phyloP scores from a whole-genome alignment of 192 early-diverging fungal genomes.

The Dimargaris cristalligena region DNA sequence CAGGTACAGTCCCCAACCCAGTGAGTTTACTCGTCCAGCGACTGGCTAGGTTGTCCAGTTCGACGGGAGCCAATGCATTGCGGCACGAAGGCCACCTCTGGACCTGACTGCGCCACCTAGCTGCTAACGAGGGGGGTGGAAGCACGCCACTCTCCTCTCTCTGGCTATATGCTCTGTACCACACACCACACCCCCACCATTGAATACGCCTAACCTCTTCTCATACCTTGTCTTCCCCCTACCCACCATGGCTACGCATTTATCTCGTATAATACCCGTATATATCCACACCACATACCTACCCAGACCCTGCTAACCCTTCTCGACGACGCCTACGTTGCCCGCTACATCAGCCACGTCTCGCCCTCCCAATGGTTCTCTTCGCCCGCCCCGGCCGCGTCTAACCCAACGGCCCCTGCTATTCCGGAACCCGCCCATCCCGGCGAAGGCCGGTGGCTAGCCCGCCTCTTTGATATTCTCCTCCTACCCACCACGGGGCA shows the following conservation, averaged over 20 bases:
- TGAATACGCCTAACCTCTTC: neutral
- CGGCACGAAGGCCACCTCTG: too few species aligned
- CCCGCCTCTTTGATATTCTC: neutral
- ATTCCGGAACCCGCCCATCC: neutral
- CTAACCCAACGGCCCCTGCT: neutral
- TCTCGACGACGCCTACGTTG: neutral
- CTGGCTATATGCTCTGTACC: neutral
- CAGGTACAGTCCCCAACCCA: too few species aligned
- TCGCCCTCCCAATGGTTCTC: neutral
- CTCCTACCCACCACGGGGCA: neutral
- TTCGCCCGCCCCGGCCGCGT: neutral
- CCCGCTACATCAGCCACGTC: neutral
- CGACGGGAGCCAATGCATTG: too few species aligned
- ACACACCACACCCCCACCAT: neutral
- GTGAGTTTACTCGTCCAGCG: too few species aligned
- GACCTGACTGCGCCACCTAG: too few species aligned
- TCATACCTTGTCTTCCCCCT: neutral
- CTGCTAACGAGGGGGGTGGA: neutral
- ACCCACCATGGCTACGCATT: neutral
- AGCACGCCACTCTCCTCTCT: neutral
- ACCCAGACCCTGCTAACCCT: neutral
- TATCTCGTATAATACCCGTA: neutral
- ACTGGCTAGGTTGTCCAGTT: too few species aligned
- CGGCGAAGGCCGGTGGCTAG: neutral
- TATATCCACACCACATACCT: neutral